Percentiles rank a stretch among this genome's conserved stretches.
phyloP scores from a whole-genome alignment of 2,329 filamentous ascomycete species.

The Colletotrichum plurivorum region DNA sequence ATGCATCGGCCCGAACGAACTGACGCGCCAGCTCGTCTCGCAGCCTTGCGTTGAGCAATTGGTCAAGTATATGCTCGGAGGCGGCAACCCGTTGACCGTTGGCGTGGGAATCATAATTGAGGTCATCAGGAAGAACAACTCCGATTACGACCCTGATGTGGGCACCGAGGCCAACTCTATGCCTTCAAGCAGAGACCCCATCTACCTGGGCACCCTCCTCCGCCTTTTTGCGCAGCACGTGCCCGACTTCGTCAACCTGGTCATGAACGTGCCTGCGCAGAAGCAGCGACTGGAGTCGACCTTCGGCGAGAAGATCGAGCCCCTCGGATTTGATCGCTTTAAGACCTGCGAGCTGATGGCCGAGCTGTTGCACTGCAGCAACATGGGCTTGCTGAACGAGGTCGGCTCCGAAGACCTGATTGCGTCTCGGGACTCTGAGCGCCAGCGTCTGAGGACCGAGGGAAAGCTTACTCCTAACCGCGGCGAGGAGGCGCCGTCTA shows the following conservation, averaged over 20 bases:
- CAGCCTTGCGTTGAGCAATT: conserved; percentile 85
- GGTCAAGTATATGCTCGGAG: conserved; percentile 92
- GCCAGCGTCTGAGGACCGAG: conserved; percentile 83
- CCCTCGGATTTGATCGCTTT: conserved; percentile 96
- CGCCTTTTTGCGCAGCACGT: conserved; percentile 92
- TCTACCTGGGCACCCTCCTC: conserved; percentile 92
- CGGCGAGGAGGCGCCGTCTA: conserved; percentile 59
- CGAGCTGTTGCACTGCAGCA: conserved; percentile 96
- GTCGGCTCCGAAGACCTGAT: conserved; percentile 91
- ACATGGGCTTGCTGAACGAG: conserved; percentile 97
- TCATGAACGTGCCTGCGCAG: conserved; percentile 82
- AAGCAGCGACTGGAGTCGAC: conserved; percentile 85
- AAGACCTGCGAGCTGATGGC: conserved; percentile 99
- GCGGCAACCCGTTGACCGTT: conserved; percentile 94
- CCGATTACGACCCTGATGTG: conserved; percentile 96
- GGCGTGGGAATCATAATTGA: conserved; percentile 98
- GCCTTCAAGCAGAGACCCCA: conserved; percentile 90
- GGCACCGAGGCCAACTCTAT: conserved; percentile 83
- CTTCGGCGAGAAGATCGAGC: conserved; percentile 92
- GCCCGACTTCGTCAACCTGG: conserved; percentile 92
- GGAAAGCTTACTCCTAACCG: conserved; percentile 71
- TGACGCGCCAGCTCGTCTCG: conserved; percentile 95
- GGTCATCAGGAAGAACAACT: conserved; percentile 99
- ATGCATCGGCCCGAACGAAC: conserved; percentile 97
- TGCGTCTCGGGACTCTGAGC: conserved; percentile 81